Evolutionary conservation across 768 basidiomycete species (phyloP), one percentile per base, ranked within the genome.

Genomic region (Leucocoprinus sp.): DNA sequence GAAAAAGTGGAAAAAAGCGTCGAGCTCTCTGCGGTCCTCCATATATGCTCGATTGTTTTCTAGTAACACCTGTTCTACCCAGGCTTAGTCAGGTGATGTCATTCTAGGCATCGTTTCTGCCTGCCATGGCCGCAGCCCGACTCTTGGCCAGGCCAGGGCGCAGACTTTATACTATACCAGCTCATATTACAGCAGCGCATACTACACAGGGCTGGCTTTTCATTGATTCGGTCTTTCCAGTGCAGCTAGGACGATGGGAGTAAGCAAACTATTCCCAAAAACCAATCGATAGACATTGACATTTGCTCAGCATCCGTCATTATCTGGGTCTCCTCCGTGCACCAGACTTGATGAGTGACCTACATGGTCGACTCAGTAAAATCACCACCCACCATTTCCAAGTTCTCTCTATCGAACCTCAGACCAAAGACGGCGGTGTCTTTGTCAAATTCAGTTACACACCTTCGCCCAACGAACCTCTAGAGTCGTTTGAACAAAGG

Each of bases 1-100:
- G 51, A 92, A 82, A 68, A 90, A 92, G 45, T 82, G 74, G 62
- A 87, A 68, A 67, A 92, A 90, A 4, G 89, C 88, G 50, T 82
- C 75, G 48, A 86, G 71, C 62, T 92, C 87, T 18, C 36, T 48
- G 33, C 33, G 39, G 46, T 48, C 46, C 39, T 48, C 46, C 46
- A 48, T 48, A 31, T 31, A 14, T 14, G 4, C 5, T 8, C 9
- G 14, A 8, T 31, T 31, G 31, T 31, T 31, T 14, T 31, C 31
- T 27, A 11, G 31, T 14, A 31, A 8, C 31, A 31, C 9, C 31
- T 4, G 9, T 31, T n/a, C 31, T 31, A 2, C 5, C 5, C 9
- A 9, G 3, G 35, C 36, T 45, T 37, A 45, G 28, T 34, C 29
- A 40, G 9, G 31, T 43, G 42, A 43, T 34, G 42, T 43, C 42